phyloP scores from a whole-genome alignment of 192 early-diverging fungal genomes.

The Linnemannia schmuckeri region DNA sequence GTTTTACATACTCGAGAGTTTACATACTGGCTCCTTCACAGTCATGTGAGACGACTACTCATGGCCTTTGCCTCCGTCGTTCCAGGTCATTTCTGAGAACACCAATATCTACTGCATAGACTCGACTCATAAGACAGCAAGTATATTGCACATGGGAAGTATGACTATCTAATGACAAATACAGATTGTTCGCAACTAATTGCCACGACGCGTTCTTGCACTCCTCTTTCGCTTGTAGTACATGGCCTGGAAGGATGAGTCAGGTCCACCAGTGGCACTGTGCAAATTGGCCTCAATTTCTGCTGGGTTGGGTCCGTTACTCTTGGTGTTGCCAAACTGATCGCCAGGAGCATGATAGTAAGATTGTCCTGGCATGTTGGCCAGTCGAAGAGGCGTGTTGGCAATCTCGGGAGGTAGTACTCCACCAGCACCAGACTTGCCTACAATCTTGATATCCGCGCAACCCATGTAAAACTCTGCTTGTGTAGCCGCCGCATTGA shows the following conservation, averaged over 20 bases:
- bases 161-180: not conserved
- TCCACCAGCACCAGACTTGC: conserved; percentile 27
- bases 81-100: too few species aligned
- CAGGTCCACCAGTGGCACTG: conserved; percentile 23
- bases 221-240: conserved; percentile 7
- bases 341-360: conserved; percentile 42
- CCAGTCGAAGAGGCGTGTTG: conserved; percentile 19
- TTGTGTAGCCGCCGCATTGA: conserved; percentile 75
- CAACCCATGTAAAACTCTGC: conserved; percentile 82
- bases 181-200: not conserved
- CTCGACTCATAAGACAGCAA: too few species aligned
- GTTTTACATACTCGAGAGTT: too few species aligned
- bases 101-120: too few species aligned
- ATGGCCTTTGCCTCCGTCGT: too few species aligned
- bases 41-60: too few species aligned
- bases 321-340: conserved; percentile 36
- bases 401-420: conserved; percentile 52
- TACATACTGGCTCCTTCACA: too few species aligned
- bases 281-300: conserved; percentile 30
- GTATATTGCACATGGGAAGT: not conserved
- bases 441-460: conserved; percentile 75
- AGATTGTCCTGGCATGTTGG: conserved; percentile 44
- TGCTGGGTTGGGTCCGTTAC: conserved; percentile 21
- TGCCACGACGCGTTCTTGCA: not conserved
- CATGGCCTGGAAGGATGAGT: not conserved